Evolutionary conservation across 169 alveolate genomes (phyloP), one percentile per base, ranked within the genome.

Genomic region (Plasmodium sp.): DNA sequence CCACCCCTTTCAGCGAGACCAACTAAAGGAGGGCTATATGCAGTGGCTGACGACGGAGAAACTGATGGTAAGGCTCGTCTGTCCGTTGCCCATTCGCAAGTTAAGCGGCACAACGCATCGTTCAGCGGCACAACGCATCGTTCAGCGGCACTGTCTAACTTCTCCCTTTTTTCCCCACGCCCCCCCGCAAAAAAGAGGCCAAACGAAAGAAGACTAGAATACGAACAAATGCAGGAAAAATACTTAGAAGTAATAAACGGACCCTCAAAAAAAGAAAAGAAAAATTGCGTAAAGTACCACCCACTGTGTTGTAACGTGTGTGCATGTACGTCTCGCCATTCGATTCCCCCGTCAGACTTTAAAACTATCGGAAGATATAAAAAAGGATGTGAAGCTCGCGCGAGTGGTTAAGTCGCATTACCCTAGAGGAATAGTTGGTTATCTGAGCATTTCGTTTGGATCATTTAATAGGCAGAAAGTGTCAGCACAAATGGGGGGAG

Each of bases 401-500:
- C 81, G 84, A 22, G 93, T 77, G 5, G 80, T 85, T 33, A 85
- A 85, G 58, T 85, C 93, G 51, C 86, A 85, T 56, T 85, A 85
- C 67, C 93, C 93, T 74, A 85, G 93, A 85, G 93, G 93, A 85
- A 85, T 85, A 74, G 93, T 85, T 75, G 93, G 93, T 85, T 85
- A 51, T 85, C 10, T 14, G 54, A 84, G 39, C 77, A 67, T 67
- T 67, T 67, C 41, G 14, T 67, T 67, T 67, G 39, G 6, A 67
- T 67, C 39, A 27, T 67, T 67, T 27, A 67, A 67, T 67, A 67
- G 43, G 39, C 41, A 67, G 62, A 2, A 83, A 5, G 74, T 36
- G 34, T 16, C n/a, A 39, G 67, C 56, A 45, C 34, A 48, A 45
- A 58, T 22, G 36, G 22, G 41, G 27, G 3, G 34, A 34, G 6